These are phyloP conservation scores for Kodamaea fungicola DNA, from an alignment of 1,139 yeast species.

Conservation along the genomic window DNA sequence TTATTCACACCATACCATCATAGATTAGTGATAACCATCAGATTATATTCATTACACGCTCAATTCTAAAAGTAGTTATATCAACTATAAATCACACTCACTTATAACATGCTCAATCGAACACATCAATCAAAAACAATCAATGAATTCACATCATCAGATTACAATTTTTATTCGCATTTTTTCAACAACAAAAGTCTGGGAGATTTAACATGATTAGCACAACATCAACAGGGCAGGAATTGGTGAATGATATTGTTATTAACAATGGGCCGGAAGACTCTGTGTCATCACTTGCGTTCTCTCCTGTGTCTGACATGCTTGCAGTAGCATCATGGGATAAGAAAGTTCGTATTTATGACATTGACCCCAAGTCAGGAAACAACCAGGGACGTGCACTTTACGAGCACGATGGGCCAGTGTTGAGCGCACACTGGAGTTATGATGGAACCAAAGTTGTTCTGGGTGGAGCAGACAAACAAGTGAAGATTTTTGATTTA, in stretches of 20 bases:
- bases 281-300: conserved; percentile 79
- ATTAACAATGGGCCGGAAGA: conserved; percentile 88
- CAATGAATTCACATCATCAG: no score
- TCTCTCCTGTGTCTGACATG: conserved; percentile 89
- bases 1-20: no score
- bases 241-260: conserved; percentile 70
- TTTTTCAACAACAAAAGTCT: no score
- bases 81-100: no score
- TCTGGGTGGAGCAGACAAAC: conserved; percentile 92
- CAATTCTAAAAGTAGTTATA: no score
- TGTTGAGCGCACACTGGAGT: conserved; percentile 77
- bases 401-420: conserved; percentile 90
- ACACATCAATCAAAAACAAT: no score
- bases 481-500: conserved; percentile 79
- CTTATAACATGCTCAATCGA: no score
- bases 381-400: conserved; percentile 82
- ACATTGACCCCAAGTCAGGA: conserved; percentile 65
- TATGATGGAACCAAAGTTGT: conserved; percentile 82
- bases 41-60: no score
- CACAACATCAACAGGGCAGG: conserved; percentile 58
- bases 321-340: conserved; percentile 92
- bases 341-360: conserved; percentile 89
- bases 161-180: no score
- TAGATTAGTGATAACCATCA: no score
- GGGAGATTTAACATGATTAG: conserved; percentile 2